Evolutionary conservation across 345 rosid genomes (phyloP).

Genomic region (Murraya koenigii): DNA sequence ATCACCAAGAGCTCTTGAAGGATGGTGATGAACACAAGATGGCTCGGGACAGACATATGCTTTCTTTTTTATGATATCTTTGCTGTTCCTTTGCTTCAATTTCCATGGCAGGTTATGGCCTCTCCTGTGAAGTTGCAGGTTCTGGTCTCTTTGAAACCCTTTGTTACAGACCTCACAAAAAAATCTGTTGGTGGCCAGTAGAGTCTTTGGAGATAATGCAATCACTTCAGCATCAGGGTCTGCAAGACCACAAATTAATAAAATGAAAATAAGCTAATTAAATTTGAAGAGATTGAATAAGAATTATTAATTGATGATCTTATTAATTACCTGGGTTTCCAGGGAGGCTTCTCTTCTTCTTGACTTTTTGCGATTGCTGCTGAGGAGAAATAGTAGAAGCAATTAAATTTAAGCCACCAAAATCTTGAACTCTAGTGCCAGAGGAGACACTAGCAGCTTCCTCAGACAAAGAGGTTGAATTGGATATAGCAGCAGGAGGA

Average conservation of each 20-base stretch:
- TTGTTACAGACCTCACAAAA: slow-evolving; percentile 95
- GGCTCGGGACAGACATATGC: slow-evolving; percentile 82
- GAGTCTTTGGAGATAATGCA: slow-evolving; percentile 80
- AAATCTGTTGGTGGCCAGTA: slow-evolving; percentile 83
- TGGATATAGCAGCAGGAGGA: slow-evolving; percentile 42
- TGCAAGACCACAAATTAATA: slow-evolving; percentile 12
- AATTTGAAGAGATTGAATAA: background rate
- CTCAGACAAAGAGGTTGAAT: slow-evolving; percentile 56
- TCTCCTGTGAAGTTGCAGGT: slow-evolving; percentile 91
- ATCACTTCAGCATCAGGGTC: slow-evolving; percentile 95
- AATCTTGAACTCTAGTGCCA: slow-evolving; percentile 51
- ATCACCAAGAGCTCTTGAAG: slow-evolving; percentile 91
- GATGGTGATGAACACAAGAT: slow-evolving; percentile 83
- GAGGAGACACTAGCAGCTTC: slow-evolving; percentile 71
- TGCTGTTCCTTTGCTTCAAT: slow-evolving; percentile 66
- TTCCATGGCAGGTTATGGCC: slow-evolving; percentile 98
- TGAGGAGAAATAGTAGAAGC: slow-evolving; percentile 34
- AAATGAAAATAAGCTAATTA: background rate
- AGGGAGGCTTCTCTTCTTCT: slow-evolving; percentile 86
- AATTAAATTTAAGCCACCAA: slow-evolving; percentile 40
- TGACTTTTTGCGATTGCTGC: slow-evolving; percentile 43
- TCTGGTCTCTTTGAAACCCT: slow-evolving; percentile 95
- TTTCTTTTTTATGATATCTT: slow-evolving; percentile 51
- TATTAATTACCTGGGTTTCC: slow-evolving; percentile 71
- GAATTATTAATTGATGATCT: too few species aligned